Percentiles rank a stretch among this genome's conserved stretches.
phyloP scores from a whole-genome alignment of 2,329 filamentous ascomycete genomes.

The Talaromyces verruculosus region DNA sequence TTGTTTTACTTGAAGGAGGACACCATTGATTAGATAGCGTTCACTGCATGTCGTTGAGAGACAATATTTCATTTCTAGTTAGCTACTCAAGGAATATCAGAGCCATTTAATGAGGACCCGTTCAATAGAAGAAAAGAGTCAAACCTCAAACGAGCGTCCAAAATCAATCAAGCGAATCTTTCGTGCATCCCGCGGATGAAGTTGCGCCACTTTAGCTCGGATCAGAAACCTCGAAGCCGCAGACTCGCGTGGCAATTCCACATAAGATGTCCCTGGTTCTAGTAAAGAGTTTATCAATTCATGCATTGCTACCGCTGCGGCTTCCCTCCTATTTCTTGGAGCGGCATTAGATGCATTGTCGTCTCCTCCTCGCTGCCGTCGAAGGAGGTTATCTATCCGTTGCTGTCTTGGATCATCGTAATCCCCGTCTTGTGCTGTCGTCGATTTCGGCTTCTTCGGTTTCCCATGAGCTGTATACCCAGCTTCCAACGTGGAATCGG shows the following conservation, averaged over 20 bases:
- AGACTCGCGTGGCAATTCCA: slow-evolving; percentile 51
- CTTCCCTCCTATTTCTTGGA: slow-evolving; percentile 47
- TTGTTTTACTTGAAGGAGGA: slow-evolving; percentile 76
- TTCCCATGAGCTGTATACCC: slow-evolving; percentile 57
- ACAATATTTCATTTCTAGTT: not conserved
- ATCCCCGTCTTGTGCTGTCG: slow-evolving; percentile 30
- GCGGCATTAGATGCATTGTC: slow-evolving; percentile 26
- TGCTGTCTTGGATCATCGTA: slow-evolving; percentile 43
- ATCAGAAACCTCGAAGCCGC: slow-evolving; percentile 56
- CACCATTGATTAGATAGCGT: slow-evolving; percentile 52
- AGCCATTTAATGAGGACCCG: not conserved
- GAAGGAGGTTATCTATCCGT: slow-evolving; percentile 54
- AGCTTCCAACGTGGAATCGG: slow-evolving; percentile 53
- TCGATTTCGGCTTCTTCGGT: slow-evolving; percentile 40
- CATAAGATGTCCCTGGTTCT: slow-evolving; percentile 49
- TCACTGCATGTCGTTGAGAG: not conserved
- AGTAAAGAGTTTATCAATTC: slow-evolving; percentile 50
- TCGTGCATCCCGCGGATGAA: slow-evolving; percentile 55
- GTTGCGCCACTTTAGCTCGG: slow-evolving; percentile 56
- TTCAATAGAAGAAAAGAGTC: not conserved
- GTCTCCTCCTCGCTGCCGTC: slow-evolving; percentile 29
- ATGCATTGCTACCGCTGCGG: slow-evolving; percentile 50
- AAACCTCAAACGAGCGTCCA: slow-evolving; percentile 40
- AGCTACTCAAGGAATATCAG: not conserved
- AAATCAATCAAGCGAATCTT: slow-evolving; percentile 56